phyloP scores from a whole-genome alignment of 305 asterid genomes.

The Stenogyne calaminthoides region DNA sequence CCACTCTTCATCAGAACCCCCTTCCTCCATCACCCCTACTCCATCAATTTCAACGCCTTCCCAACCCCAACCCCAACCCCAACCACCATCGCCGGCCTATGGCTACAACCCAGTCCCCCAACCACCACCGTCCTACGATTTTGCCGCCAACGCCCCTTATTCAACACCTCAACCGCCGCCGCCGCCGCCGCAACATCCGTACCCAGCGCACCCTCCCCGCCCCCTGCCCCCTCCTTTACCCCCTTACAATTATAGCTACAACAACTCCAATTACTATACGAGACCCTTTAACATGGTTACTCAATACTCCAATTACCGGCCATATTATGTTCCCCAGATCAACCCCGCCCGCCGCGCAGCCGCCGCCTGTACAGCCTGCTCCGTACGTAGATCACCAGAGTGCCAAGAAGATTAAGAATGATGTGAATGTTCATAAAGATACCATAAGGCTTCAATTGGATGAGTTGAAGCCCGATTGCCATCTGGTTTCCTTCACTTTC shows the following conservation, averaged over 20 bases:
- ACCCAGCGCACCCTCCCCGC: conserved; percentile 26
- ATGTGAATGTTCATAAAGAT: conserved; percentile 83
- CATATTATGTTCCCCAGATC: conserved; percentile 37
- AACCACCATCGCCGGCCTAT: conserved; percentile 33
- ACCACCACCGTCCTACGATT: conserved; percentile 44
- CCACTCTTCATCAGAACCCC: conserved; percentile 33
- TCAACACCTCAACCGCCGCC: conserved; percentile 27
- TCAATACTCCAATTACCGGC: conserved; percentile 46
- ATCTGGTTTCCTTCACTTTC: conserved; percentile 74
- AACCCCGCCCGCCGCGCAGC: conserved; percentile 28
- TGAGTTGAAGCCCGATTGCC: conserved; percentile 51
- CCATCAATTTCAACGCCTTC: conserved; percentile 36
- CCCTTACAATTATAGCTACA: conserved; percentile 41
- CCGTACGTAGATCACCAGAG: conserved; percentile 86
- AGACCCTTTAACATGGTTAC: conserved; percentile 40
- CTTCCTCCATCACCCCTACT: conserved; percentile 29
- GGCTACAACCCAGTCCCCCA: conserved; percentile 28
- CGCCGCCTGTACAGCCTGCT: conserved; percentile 45
- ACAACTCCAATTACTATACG: conserved; percentile 41
- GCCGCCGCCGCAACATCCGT: conserved; percentile 38
- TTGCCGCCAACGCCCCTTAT: conserved; percentile 55
- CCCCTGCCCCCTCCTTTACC: conserved; percentile 36
- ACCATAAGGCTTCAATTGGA: conserved; percentile 69
- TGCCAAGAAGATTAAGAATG: conserved; percentile 87
- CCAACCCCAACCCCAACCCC: conserved; percentile 12